phyloP scores from a whole-genome alignment of 805 yeast genomes.

The Ascoidea rubescens region DNA sequence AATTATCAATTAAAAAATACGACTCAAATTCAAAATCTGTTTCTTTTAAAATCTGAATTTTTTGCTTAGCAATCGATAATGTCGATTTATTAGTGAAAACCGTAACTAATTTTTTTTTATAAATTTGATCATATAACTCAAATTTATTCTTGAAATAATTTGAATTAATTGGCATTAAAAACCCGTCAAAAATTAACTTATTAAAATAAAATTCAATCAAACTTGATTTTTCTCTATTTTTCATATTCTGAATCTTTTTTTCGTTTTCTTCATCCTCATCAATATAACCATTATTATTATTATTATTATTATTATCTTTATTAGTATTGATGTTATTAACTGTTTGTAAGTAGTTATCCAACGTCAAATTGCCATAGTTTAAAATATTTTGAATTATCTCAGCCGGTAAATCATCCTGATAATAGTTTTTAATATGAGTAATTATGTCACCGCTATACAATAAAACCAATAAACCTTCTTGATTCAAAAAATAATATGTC shows the following conservation, averaged over 20 bases:
- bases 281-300: constrained; percentile 10
- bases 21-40: neutral
- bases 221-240: constrained; percentile 16
- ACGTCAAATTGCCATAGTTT: constrained; percentile 52
- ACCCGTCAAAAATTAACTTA: constrained; percentile 10
- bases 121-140: no score
- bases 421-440: constrained; percentile 30
- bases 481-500: constrained; percentile 44
- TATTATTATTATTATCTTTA: constrained; percentile 15
- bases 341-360: constrained; percentile 31
- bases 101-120: no score
- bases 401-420: constrained; percentile 28
- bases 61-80: neutral
- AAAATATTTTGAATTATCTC: constrained; percentile 56
- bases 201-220: neutral
- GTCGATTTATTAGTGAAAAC: neutral
- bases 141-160: neutral
- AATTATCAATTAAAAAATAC: neutral
- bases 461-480: constrained; percentile 47
- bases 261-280: constrained; percentile 20
- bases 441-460: constrained; percentile 72
- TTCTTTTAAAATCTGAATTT: neutral
- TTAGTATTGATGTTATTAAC: constrained; percentile 11
- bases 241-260: constrained; percentile 46
- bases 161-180: constrained; percentile 19